phyloP scores from a whole-genome alignment of 1,139 yeast genomes.

The Sugiyamaella japonica region DNA sequence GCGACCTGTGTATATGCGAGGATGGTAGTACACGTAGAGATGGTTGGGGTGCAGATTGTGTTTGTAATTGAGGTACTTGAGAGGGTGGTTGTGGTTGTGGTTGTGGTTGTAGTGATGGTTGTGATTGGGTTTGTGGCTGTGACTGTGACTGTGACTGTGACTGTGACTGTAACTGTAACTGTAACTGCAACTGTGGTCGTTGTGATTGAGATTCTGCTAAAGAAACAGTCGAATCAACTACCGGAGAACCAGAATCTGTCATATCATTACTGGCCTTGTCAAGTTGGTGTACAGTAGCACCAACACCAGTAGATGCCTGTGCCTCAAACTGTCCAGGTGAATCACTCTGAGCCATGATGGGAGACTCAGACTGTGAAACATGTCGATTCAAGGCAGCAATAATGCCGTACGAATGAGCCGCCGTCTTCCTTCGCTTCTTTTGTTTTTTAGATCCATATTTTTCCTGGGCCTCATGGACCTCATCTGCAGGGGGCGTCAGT shows the following conservation, averaged over 20 bases:
- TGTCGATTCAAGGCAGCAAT: not conserved
- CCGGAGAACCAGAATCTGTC: not conserved
- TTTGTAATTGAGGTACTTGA: not conserved
- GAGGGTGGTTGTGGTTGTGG: not conserved
- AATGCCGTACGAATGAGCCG: not conserved
- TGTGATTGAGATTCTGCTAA: too few relatives aligned
- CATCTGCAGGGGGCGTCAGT: constrained; percentile 19
- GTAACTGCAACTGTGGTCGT: too few relatives aligned
- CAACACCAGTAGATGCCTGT: not conserved
- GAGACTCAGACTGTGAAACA: not conserved
- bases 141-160: too few relatives aligned
- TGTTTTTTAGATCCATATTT: not conserved
- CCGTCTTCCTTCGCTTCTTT: not conserved
- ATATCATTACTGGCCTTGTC: not conserved
- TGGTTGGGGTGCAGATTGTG: not conserved
- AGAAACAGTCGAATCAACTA: too few relatives aligned
- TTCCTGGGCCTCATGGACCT: not conserved
- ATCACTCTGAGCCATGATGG: not conserved
- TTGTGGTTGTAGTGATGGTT: not conserved
- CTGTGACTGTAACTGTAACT: too few relatives aligned
- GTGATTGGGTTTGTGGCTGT: not conserved
- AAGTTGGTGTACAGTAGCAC: not conserved
- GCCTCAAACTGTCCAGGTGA: too few relatives aligned
- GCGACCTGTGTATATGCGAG: not conserved
- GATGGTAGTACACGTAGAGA: not conserved